Evolutionary conservation across 495 filamentous ascomycete species (phyloP).

Genomic region (Xylaria curta): DNA sequence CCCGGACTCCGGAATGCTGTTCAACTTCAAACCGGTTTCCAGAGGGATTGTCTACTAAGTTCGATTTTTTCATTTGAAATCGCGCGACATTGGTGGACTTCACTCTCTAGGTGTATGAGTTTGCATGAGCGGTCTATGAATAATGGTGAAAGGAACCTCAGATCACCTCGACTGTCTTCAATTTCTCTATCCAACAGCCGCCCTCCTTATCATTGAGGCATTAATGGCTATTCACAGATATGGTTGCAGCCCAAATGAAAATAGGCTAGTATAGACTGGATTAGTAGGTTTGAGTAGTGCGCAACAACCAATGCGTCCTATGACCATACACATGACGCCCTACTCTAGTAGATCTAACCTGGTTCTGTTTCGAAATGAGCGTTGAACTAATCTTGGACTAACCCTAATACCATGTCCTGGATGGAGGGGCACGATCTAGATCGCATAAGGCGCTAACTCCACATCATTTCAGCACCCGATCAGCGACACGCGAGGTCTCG

Average conservation of each 20-base stretch:
- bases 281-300: not conserved
- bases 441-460: conserved; percentile 9
- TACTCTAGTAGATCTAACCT: not conserved
- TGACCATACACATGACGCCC: not conserved
- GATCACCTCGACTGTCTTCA: not conserved
- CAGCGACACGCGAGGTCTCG: not conserved
- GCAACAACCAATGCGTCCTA: not conserved
- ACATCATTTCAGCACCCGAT: not conserved
- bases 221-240: not conserved
- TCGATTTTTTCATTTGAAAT: not conserved
- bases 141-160: not conserved
- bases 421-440: not conserved
- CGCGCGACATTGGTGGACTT: not conserved
- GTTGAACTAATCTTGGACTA: not conserved
- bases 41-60: not conserved
- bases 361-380: not conserved
- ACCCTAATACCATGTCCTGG: not conserved
- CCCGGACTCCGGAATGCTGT: conserved; percentile 4
- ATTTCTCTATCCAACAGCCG: not conserved
- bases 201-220: not conserved
- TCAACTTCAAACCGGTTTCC: not conserved
- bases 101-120: not conserved
- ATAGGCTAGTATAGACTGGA: not conserved
- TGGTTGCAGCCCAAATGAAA: not conserved
- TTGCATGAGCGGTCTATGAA: not conserved